Evolutionary conservation across 345 rosid genomes (phyloP).

Genomic region (Brassica napus): Da-Ae NC_063440.1:20485501-20486000

Average conservation of each 20-base stretch:
- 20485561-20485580: neutral
- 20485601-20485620: neutral
- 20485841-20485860: neutral
- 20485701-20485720: neutral
- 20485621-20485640: neutral
- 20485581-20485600: neutral
- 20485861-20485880: neutral
- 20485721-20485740: neutral
- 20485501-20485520: neutral
- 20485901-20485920: neutral
- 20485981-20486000: neutral
- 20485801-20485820: neutral
- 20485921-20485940: neutral
- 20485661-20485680: neutral
- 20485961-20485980: neutral
- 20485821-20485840: neutral
- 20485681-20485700: neutral
- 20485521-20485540: neutral
- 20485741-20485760: neutral
- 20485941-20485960: neutral
- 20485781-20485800: neutral
- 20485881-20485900: neutral
- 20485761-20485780: neutral
- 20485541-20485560: neutral
- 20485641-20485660: neutral